A percentile compares a stretch with the other conserved stretches of the same genome.
Conservation (phyloP, 2,329 filamentous ascomycete species). For the Colletotrichum spinosum region DNA sequence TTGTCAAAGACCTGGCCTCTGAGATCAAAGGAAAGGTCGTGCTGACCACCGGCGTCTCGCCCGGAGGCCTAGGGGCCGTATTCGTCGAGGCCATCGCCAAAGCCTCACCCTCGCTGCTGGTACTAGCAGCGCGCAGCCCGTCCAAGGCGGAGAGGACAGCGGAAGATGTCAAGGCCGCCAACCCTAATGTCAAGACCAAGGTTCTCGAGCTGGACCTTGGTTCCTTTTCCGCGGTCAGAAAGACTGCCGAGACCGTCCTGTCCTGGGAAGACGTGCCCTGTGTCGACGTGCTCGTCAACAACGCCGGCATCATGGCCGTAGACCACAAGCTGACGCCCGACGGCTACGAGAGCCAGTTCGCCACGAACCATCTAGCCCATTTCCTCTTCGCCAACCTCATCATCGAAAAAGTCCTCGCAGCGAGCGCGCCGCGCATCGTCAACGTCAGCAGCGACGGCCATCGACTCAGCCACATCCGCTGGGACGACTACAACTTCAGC, state of each 20-base stretch:
- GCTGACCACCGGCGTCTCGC: slow-evolving; percentile 55
- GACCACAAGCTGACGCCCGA: slow-evolving; percentile 50
- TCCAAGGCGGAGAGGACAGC: slow-evolving; percentile 53
- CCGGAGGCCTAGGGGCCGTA: slow-evolving; percentile 49
- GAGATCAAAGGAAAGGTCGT: slow-evolving; percentile 51
- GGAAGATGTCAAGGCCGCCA: slow-evolving; percentile 45
- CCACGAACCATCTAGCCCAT: slow-evolving; percentile 58
- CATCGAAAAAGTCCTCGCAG: slow-evolving; percentile 54
- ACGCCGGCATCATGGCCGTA: slow-evolving; percentile 55
- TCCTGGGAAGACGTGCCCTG: slow-evolving; percentile 45
- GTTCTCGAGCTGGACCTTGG: slow-evolving; percentile 52
- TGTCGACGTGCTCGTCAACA: slow-evolving; percentile 58
- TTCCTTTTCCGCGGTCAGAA: slow-evolving; percentile 51
- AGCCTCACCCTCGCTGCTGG: slow-evolving; percentile 53
- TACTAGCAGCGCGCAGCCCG: slow-evolving; percentile 57
- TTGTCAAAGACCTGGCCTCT: slow-evolving; percentile 43
- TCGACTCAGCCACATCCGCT: slow-evolving; percentile 46
- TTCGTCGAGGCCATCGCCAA: slow-evolving; percentile 53
- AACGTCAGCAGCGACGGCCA: slow-evolving; percentile 53
- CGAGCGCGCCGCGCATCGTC: slow-evolving; percentile 50
- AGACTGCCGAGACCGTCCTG: slow-evolving; percentile 50
- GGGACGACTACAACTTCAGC: slow-evolving; percentile 47
- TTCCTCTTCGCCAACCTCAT: slow-evolving; percentile 59
- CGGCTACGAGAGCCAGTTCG: slow-evolving; percentile 58
- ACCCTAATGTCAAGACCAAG: slow-evolving; percentile 49